phyloP scores from a whole-genome alignment of 306 rosid genomes.

The Herpetospermum pedunculosum region DNA sequence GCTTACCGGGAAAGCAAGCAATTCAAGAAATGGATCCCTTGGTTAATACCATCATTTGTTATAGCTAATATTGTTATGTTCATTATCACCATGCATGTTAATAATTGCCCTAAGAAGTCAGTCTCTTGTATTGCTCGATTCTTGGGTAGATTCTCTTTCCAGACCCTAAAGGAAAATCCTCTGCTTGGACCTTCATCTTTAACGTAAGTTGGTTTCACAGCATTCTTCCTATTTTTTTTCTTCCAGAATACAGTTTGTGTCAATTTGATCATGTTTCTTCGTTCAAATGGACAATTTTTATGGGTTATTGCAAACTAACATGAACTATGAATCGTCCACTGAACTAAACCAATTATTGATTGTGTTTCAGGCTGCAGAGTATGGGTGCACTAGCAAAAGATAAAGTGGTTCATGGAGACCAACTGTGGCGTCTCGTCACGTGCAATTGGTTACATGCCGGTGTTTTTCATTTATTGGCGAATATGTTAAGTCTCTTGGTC shows the following conservation, averaged over 20 bases:
- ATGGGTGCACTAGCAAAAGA: slow-evolving; percentile 84
- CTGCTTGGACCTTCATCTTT: slow-evolving; percentile 86
- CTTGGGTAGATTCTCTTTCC: slow-evolving; percentile 74
- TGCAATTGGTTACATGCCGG: slow-evolving; percentile 96
- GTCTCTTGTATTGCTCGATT: slow-evolving; percentile 60
- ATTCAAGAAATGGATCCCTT: slow-evolving; percentile 56
- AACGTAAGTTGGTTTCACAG: slow-evolving; percentile 37
- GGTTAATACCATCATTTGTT: slow-evolving; percentile 62
- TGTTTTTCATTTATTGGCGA: slow-evolving; percentile 71
- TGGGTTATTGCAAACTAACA: not conserved
- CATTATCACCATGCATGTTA: slow-evolving; percentile 71
- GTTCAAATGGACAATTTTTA: not conserved
- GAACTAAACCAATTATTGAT: not conserved
- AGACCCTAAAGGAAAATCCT: slow-evolving; percentile 82
- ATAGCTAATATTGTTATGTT: slow-evolving; percentile 47
- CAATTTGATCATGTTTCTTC: slow-evolving; percentile 8
- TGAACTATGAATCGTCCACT: not conserved
- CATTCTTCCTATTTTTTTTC: not conserved
- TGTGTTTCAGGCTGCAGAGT: slow-evolving; percentile 59
- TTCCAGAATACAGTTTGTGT: not conserved
- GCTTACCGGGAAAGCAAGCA: slow-evolving; percentile 37
- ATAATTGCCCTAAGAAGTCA: slow-evolving; percentile 77
- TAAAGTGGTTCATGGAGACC: slow-evolving; percentile 53
- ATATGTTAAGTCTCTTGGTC: slow-evolving; percentile 80
- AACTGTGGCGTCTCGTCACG: slow-evolving; percentile 84